Evolutionary conservation across 2,329 filamentous ascomycete species (phyloP), one percentile per base, ranked within the genome.

Genomic region (Stemphylium vesicarium): DNA sequence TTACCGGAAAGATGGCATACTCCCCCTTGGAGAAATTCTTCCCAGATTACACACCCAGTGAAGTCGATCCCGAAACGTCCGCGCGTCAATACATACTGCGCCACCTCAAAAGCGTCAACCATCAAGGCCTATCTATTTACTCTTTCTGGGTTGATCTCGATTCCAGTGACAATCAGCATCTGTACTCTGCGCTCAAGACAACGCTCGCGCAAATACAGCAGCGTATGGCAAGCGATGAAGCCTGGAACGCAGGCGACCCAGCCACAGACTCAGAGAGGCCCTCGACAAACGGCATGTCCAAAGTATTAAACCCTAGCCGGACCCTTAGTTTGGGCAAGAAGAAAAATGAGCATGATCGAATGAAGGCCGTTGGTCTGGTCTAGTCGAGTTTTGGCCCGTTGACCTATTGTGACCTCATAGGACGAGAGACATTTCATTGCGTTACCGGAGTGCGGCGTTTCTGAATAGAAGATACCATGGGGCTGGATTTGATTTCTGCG

Each of bases 61-160:
- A 54, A 12, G 44, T 50, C 0, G 68, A 74, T n/a, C 56, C 64
- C 0, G 70, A 73, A 11, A 59, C 60, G 2, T 64, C 70, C 0
- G 72, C 71, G 0, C 57, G 72, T 0, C 69, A 71, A 35, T 75
- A 72, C 32, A 68, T 75, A 11, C 57, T 73, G 0, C 57, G 59
- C 26, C 60, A 66, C 3, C 73, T 75, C 60, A 74, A 71, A 40
- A 63, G 65, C 3, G 60, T 73, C 10, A 75, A 74, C 35, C 59
- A 65, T 4, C 70, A 70, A 36, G 49, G 54, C 0, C 50, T 74
- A 6, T 66, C 64, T 8, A 67, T 75, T n/a, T 75, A 74, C 47
- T 68, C 63, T 0, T 75, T 75, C 49, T 75, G 72, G 72, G 71
- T 73, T 11, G 72, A 75, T 39, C 64, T 75, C 7, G 71, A 75